phyloP scores from a whole-genome alignment of 176 grass and related monocot species.

The Areca catechu region DNA sequence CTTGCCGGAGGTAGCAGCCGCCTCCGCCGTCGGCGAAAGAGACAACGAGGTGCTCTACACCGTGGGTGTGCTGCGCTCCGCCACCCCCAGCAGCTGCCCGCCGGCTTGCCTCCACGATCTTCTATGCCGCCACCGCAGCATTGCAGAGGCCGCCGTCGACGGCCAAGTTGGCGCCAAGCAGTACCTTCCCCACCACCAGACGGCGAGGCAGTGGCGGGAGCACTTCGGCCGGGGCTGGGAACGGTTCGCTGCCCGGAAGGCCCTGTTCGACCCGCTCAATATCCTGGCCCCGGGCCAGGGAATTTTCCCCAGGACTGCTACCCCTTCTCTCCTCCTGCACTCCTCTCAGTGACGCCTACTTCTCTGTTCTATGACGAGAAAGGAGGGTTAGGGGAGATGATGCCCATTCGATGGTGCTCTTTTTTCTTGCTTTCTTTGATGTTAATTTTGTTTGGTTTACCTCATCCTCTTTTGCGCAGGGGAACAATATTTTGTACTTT shows the following conservation, averaged over 20 bases:
- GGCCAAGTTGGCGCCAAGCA: slow-evolving; percentile 38
- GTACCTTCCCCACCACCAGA: slow-evolving; percentile 57
- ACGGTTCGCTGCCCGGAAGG: slow-evolving; percentile 47
- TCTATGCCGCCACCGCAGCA: slow-evolving; percentile 28
- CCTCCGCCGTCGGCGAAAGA: background rate
- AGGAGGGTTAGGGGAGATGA: no score
- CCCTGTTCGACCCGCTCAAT: slow-evolving; percentile 46
- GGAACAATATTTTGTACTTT: no score
- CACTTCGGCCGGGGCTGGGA: slow-evolving; percentile 61
- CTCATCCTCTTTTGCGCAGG: no score
- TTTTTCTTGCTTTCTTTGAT: no score
- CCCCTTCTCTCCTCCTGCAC: no score
- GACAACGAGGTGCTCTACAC: slow-evolving; percentile 42
- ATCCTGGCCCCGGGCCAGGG: slow-evolving; percentile 75
- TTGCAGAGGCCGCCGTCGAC: slow-evolving; percentile 33
- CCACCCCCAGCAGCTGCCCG: slow-evolving; percentile 39
- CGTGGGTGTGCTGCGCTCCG: slow-evolving; percentile 59
- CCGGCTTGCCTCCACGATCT: slow-evolving; percentile 41
- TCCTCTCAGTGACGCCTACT: no score
- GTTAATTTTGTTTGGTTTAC: no score
- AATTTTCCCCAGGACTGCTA: slow-evolving; percentile 38
- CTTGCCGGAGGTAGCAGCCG: slow-evolving; percentile 34
- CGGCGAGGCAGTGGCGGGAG: slow-evolving; percentile 26
- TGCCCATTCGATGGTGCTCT: no score
- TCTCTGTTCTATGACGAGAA: no score